Evolutionary conservation across 306 rosid genomes (phyloP).

Genomic region (Ziziphus jujuba): DNA sequence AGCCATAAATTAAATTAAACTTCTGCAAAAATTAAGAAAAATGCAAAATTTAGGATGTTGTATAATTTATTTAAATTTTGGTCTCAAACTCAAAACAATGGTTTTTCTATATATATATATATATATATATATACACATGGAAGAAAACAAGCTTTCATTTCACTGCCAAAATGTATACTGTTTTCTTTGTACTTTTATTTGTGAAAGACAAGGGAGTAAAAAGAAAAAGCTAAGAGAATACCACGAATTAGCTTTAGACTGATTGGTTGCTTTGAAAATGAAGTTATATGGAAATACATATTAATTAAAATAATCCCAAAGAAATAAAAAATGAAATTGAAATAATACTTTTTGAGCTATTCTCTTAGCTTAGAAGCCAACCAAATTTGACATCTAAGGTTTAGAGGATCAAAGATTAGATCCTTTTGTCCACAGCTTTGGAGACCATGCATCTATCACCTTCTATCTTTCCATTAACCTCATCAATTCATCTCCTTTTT

Average conservation of each 20-base stretch:
- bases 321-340: conserved; percentile 4
- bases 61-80: neutral
- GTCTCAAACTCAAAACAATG: neutral
- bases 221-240: conserved; percentile 22
- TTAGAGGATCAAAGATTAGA: conserved; percentile 69
- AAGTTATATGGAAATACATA: conserved; percentile 8
- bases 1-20: neutral
- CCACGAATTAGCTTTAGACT: conserved; percentile 16
- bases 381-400: conserved; percentile 69
- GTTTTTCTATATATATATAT: no score
- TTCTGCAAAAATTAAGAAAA: neutral
- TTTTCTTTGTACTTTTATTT: neutral
- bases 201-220: conserved; percentile 6
- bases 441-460: conserved; percentile 68
- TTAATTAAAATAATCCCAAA: conserved; percentile 3
- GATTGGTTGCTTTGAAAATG: conserved; percentile 19
- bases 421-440: conserved; percentile 83
- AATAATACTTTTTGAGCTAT: conserved; percentile 37
- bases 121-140: neutral
- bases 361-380: conserved; percentile 52
- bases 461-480: conserved; percentile 47
- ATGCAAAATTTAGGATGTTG: neutral
- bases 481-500: conserved; percentile 60
- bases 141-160: neutral
- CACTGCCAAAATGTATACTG: neutral